phyloP scores from a whole-genome alignment of 2,329 filamentous ascomycete species.

The Aspergillus neoniger region DNA sequence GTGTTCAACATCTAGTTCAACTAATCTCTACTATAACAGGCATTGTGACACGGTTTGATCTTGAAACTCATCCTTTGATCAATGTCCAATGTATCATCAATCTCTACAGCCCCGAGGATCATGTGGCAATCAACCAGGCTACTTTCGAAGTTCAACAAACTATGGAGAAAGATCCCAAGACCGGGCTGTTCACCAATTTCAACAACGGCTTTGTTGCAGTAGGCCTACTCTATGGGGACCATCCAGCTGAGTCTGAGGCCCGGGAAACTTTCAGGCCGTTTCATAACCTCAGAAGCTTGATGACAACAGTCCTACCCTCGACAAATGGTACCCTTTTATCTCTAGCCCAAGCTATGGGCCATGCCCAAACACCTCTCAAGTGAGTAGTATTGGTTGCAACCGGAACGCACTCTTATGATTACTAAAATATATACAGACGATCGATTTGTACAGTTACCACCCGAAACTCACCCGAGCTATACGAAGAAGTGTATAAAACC shows the following conservation, averaged over 20 bases:
- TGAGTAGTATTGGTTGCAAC: background rate
- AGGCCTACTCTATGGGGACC: conserved; percentile 15
- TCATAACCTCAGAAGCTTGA: background rate
- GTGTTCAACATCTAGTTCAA: rapidly evolving
- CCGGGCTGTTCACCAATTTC: conserved; percentile 17
- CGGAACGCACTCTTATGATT: too few species aligned
- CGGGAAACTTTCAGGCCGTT: background rate
- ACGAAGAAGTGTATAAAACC: conserved; percentile 9
- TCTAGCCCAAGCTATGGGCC: background rate
- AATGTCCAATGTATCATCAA: conserved; percentile 2
- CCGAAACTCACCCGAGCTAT: conserved; percentile 11
- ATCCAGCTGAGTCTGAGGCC: background rate
- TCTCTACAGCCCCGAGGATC: background rate
- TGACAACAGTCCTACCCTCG: background rate
- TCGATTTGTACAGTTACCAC: conserved; percentile 11
- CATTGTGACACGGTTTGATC: conserved; percentile 4
- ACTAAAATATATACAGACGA: conserved; percentile 1
- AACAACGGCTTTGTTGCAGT: conserved; percentile 16
- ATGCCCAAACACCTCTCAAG: background rate
- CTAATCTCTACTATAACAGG: background rate
- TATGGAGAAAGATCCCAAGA: conserved; percentile 8
- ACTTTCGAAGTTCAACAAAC: background rate
- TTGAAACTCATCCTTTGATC: background rate
- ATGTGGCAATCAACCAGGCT: background rate
- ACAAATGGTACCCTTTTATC: background rate